Evolutionary conservation across 306 rosid genomes (phyloP), one percentile per base, ranked within the genome.

Genomic region (Fragaria iinumae): DNA sequence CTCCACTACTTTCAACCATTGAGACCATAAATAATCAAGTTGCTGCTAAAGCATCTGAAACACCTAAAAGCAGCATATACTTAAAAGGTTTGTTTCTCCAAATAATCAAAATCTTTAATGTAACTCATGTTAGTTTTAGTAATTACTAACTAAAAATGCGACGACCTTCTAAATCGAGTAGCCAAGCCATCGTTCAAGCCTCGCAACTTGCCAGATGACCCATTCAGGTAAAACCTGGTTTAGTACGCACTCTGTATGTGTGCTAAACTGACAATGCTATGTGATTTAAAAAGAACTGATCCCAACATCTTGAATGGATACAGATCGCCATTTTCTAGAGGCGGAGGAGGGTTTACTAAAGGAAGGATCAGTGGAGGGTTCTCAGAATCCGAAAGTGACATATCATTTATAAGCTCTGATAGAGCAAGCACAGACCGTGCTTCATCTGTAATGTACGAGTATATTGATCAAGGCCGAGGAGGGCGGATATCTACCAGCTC

Each of bases 341-440:
- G 41, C 14, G 67, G 66, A 25, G 66, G 85, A 64, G 84, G 71
- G 45, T 73, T 81, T 66, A 10, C 45, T 18, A 86, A 83, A 74
- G 83, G 80, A 74, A 88, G 80, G 78, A 63, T 78, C 12, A 69
- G 80, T 66, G 67, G 81, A 34, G 97, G 86, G 3, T 82, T 86
- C n/a, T 60, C 86, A 17, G 98, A 88, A 39, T 76, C 90, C 7
- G 98, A 92, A 20, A 76, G 93, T 18, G 98, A 96, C 71, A 91
- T 91, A 82, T 92, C 98, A 75, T 96, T 92, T 76, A 72, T 91
- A 25, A 90, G 96, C 89, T 92, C 99, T 0, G 97, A 65, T 18
- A 91, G 97, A 83, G 83, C 93, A 45, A 90, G 96, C 81, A 84
- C 90, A 62, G 97, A 82, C 1, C 86, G 89, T 29, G 38, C 87